Evolutionary conservation across 371 early-diverging fungal genomes (phyloP).

Genomic region (Saksenaea oblongispora): DNA sequence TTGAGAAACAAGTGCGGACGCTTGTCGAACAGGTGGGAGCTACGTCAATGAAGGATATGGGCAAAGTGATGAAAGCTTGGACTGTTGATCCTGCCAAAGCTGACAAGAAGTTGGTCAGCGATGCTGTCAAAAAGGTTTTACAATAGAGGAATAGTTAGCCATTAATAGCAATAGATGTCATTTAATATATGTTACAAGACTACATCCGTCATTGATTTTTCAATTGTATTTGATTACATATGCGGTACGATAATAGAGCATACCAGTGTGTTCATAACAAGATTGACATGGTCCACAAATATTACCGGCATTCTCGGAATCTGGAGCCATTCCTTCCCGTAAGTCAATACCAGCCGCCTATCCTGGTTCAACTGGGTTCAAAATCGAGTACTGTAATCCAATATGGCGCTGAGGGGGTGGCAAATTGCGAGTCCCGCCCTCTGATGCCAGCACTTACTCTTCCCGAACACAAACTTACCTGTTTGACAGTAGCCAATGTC

Average conservation of each 20-base stretch:
- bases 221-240: too few species aligned
- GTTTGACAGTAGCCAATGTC: slow-evolving; percentile 1
- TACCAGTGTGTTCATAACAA: too few species aligned
- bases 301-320: too few species aligned
- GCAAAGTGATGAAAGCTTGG: slow-evolving; percentile 79
- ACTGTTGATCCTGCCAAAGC: slow-evolving; percentile 61
- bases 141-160: slow-evolving; percentile 3
- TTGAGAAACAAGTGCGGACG: slow-evolving; percentile 57
- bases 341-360: too few species aligned
- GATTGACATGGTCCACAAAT: too few species aligned
- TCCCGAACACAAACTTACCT: not conserved
- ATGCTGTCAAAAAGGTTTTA: slow-evolving; percentile 56
- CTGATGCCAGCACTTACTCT: not conserved
- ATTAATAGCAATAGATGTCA: not conserved
- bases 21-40: slow-evolving; percentile 59
- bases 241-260: too few species aligned
- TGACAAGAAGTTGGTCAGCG: slow-evolving; percentile 67
- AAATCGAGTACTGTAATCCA: too few species aligned
- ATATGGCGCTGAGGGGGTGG: too few species aligned
- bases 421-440: too few species aligned
- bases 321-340: too few species aligned
- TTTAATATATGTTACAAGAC: not conserved
- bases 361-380: too few species aligned
- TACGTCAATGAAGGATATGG: slow-evolving; percentile 64
- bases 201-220: not conserved